Evolutionary conservation across 2,329 filamentous ascomycete genomes (phyloP).

Genomic region (Venturia effusa): DNA sequence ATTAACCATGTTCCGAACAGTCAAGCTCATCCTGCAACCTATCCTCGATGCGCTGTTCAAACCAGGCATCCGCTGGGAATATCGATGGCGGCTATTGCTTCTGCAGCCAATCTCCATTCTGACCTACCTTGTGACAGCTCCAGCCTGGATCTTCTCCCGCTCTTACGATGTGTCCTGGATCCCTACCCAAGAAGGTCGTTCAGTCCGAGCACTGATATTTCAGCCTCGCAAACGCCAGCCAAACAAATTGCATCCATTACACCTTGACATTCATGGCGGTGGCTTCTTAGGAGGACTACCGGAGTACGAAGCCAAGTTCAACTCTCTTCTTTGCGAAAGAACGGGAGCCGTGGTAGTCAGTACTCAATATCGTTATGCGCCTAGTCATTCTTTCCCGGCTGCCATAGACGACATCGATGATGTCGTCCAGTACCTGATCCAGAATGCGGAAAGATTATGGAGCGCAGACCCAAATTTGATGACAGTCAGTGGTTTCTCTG

Average conservation of each 20-base stretch:
- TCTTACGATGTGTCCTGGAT: slow-evolving; percentile 27
- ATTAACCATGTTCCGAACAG: background rate
- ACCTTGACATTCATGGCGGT: slow-evolving; percentile 35
- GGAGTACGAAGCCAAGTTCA: slow-evolving; percentile 28
- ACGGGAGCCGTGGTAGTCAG: slow-evolving; percentile 32
- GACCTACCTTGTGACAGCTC: slow-evolving; percentile 26
- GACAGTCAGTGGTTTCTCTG: slow-evolving; percentile 35
- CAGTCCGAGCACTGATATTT: slow-evolving; percentile 27
- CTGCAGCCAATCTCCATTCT: slow-evolving; percentile 33
- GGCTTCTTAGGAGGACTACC: slow-evolving; percentile 35
- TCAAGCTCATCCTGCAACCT: slow-evolving; percentile 10
- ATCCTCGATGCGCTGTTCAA: slow-evolving; percentile 24
- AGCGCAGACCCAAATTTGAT: slow-evolving; percentile 30
- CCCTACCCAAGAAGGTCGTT: slow-evolving; percentile 18
- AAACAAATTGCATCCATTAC: no score
- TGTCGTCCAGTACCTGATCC: slow-evolving; percentile 29
- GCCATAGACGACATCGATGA: slow-evolving; percentile 34
- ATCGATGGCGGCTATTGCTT: slow-evolving; percentile 34
- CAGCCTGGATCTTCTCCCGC: slow-evolving; percentile 27
- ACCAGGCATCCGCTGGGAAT: slow-evolving; percentile 25
- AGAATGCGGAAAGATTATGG: slow-evolving; percentile 26
- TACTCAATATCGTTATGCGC: slow-evolving; percentile 32
- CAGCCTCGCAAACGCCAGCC: slow-evolving; percentile 15
- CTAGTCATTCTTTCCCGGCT: slow-evolving; percentile 31
- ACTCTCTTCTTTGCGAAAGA: slow-evolving; percentile 23